Base-by-base conservation (phyloP, 306 rosid genomes). In the Cicer bijugum region DNA sequence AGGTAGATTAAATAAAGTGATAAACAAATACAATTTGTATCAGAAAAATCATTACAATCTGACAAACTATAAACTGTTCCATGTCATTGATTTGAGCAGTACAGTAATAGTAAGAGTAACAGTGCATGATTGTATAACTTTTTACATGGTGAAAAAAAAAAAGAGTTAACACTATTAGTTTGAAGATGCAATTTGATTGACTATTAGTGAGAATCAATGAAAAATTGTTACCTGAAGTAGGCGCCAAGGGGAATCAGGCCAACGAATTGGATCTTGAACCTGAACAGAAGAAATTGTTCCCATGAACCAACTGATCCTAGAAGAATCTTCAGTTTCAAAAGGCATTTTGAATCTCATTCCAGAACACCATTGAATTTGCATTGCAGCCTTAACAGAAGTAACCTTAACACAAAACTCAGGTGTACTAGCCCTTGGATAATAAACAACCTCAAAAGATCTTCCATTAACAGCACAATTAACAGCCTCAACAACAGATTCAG, bases 271-370 rank as follows among this genome's bases (percentile, higher is more conserved):
- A 87, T 90, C 90, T 17, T 87, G 83, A 51, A 82, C 87, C 69
- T 86, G 85, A 67, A 84, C 87, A 75, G 89, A 84, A 82, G 97
- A 87, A 42, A 95, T 83, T 4, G 99, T 95, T 53, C 99, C 99
- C 97, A 91, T 91, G 79, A 95, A 95, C 99, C 99, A 95, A 80
- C 99, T 95, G 57, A 95, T 88, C 72, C 99, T 83, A 20, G 97
- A 89, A 8, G 97, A 87, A 69, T 95, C 99, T 76, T 95, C 97
- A 7, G 99, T 95, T 75, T 95, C 99, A 46, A 95, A 91, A 33
- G 99, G 96, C 97, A 95, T 95, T 84, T 95, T 95, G 80, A 95
- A 91, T 79, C 97, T 90, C 91, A 91, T 91, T 52, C 97, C 96
- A 39, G 97, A 74, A 80, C 81, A 86, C 99, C 99, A 95, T 33